Evolutionary conservation across 805 yeast species (phyloP).

Genomic region (Kodamaea sagamina): DNA sequence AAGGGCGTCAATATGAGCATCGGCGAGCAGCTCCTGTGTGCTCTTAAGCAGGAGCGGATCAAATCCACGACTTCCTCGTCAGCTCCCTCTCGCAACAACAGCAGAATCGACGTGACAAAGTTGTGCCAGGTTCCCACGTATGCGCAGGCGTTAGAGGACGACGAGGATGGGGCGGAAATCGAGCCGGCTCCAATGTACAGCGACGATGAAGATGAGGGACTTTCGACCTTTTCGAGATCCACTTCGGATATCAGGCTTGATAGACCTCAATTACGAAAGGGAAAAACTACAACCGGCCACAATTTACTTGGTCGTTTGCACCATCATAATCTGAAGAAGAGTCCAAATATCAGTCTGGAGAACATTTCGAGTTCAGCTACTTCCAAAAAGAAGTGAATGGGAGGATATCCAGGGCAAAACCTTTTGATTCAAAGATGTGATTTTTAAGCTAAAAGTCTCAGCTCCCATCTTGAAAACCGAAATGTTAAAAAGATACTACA

Average conservation of each 20-base stretch:
- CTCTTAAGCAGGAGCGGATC: not conserved
- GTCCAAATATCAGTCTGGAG: not conserved
- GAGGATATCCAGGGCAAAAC: too few relatives aligned
- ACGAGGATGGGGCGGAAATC: constrained; percentile 25
- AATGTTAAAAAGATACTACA: too few relatives aligned
- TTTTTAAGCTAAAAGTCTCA: too few relatives aligned
- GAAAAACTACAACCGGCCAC: constrained; percentile 4
- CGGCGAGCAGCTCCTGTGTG: not conserved
- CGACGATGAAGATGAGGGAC: constrained; percentile 5
- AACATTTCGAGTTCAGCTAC: not conserved
- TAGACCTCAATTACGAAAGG: not conserved
- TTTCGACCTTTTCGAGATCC: not conserved
- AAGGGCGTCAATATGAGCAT: constrained; percentile 16
- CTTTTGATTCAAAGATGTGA: too few relatives aligned
- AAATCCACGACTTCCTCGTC: not conserved
- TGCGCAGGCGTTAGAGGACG: constrained; percentile 41
- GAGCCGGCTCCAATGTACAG: constrained; percentile 24
- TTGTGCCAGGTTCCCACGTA: constrained; percentile 41
- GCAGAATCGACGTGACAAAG: constrained; percentile 22
- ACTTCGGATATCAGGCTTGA: not conserved
- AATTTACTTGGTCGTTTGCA: constrained; percentile 1
- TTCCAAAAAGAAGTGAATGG: not conserved
- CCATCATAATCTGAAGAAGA: not conserved
- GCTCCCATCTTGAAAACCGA: too few relatives aligned
- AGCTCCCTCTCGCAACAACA: constrained; percentile 4